These are phyloP conservation scores for Claviceps sp. DNA, from an alignment of 2,329 filamentous ascomycete genomes.

Conservation along the genomic window DNA sequence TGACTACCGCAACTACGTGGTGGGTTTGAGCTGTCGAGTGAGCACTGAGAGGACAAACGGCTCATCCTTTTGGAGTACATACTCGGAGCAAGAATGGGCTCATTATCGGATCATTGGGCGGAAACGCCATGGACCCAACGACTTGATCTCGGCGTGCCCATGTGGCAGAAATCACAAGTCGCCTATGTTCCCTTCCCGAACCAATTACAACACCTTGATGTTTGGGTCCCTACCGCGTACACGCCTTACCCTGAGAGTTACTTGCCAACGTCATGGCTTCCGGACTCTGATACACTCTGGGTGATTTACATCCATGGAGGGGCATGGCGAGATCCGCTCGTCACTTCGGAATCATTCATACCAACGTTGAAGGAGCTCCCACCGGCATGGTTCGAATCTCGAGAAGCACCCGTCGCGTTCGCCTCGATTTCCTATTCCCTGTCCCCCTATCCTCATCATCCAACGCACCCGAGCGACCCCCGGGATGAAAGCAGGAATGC, in stretches of 20 bases:
- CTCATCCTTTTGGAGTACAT: too few relatives aligned
- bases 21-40: too few relatives aligned
- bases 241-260: background rate
- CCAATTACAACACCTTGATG: slow-evolving; percentile 4
- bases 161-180: slow-evolving; percentile 7
- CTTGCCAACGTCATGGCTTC: slow-evolving; percentile 4
- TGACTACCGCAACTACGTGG: too few relatives aligned
- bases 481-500: slow-evolving; percentile 22
- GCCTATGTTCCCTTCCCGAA: slow-evolving; percentile 2
- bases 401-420: slow-evolving; percentile 3
- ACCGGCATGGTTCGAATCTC: slow-evolving; percentile 1
- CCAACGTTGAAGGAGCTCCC: slow-evolving; percentile 3
- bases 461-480: slow-evolving; percentile 2
- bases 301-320: slow-evolving; percentile 15
- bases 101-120: slow-evolving; percentile 2
- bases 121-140: background rate
- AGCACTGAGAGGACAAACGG: background rate
- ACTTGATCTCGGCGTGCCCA: slow-evolving; percentile 3
- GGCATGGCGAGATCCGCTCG: slow-evolving; percentile 15
- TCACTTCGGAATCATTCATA: slow-evolving; percentile 7
- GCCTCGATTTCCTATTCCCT: slow-evolving; percentile 7
- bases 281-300: slow-evolving; percentile 6
- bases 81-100: background rate
- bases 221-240: slow-evolving; percentile 3
- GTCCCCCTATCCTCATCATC: slow-evolving; percentile 5